phyloP scores from a whole-genome alignment of 2,329 filamentous ascomycete species.

The Stagonosporopsis rhizophila region DNA sequence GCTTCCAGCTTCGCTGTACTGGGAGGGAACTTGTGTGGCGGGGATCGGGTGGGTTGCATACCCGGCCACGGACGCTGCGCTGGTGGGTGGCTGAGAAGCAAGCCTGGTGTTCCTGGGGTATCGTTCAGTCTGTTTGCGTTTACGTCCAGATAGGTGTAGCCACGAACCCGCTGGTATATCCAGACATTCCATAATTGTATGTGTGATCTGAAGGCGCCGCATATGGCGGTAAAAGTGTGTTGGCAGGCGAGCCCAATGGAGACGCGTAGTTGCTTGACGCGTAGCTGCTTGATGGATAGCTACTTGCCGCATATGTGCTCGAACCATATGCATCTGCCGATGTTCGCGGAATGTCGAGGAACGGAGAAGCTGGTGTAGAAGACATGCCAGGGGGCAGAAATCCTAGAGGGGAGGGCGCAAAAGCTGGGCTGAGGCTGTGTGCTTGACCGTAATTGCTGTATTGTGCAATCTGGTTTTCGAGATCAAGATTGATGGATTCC shows the following conservation, averaged over 20 bases:
- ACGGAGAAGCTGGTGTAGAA: slow-evolving; percentile 49
- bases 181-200: slow-evolving; percentile 51
- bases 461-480: slow-evolving; percentile 51
- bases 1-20: slow-evolving; percentile 30
- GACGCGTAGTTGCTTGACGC: slow-evolving; percentile 44
- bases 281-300: slow-evolving; percentile 36
- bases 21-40: slow-evolving; percentile 26
- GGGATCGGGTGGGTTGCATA: slow-evolving; percentile 27
- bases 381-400: slow-evolving; percentile 47
- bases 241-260: slow-evolving; percentile 46
- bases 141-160: slow-evolving; percentile 53
- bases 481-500: slow-evolving; percentile 50
- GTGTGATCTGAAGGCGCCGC: slow-evolving; percentile 50
- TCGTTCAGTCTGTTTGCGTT: slow-evolving; percentile 50
- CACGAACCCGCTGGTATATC: slow-evolving; percentile 55
- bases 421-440: slow-evolving; percentile 58
- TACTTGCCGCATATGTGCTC: slow-evolving; percentile 44
- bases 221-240: slow-evolving; percentile 44
- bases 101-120: slow-evolving; percentile 49
- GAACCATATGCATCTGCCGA: slow-evolving; percentile 24
- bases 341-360: slow-evolving; percentile 55
- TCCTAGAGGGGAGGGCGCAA: slow-evolving; percentile 55
- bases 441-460: slow-evolving; percentile 48
- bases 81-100: slow-evolving; percentile 38
- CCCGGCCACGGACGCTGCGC: slow-evolving; percentile 25